Base-by-base conservation (phyloP, 257 asterid genomes). In the Solanum tarapatanum region DNA sequence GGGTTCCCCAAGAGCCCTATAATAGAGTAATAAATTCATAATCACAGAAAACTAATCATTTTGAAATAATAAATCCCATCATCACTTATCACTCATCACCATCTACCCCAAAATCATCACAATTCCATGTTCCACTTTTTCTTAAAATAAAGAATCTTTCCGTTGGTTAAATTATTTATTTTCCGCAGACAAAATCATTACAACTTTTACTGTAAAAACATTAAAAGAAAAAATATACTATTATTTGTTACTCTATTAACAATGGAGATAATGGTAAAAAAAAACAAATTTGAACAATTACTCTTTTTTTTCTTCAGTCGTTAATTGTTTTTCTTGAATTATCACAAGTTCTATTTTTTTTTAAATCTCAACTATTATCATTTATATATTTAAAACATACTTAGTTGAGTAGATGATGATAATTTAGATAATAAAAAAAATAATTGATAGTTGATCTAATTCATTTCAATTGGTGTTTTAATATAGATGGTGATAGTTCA, bases 1-100 rank as follows among this genome's bases (percentile, higher is more conserved):
- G 88, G 89, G 88, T 62, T 90, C 87, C 88, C 89, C 93, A 77
- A 87, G 88, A 75, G 70, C 84, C 55, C 75, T 82, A 87, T 88
- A 92, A 87, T 74, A 19, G 62, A 70, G 21, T 60, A 79, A 85
- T 85, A 88, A 89, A 73, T 88, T 91, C 89, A 91, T 89, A 89
- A 94, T 93, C 94, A 92, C 91, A 86, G 35, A 35, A 70, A 90
- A 90, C 90, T 92, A 94, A 94, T 94, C 95, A 95, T 95, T 93
- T 93, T 90, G 89, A 93, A 94, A 95, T 95, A 92, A 95, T 94
- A 92, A 90, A 90, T 84, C 91, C 96, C 96, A 95, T 94, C 95
- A 94, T 94, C 94, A 93, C 90, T 89, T 73, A 87, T 89, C 64
- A 55, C 64, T 55, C 64, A 55, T 55, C 95, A 89, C 87, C 88